phyloP scores from a whole-genome alignment of 441 rosid species.

The Metrosideros polymorpha region DNA sequence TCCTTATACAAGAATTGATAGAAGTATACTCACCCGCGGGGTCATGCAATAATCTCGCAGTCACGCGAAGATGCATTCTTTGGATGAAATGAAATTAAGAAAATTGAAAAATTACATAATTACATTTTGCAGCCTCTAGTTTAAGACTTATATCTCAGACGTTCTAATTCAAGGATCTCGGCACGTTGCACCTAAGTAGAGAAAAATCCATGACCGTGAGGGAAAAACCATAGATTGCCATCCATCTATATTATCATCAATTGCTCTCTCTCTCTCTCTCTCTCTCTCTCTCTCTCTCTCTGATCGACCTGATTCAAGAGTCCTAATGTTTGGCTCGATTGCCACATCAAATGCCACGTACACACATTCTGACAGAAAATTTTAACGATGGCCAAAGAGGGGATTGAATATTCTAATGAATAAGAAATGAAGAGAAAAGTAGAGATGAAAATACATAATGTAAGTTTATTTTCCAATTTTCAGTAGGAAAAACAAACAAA shows the following conservation, averaged over 20 bases:
- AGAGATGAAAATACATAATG: background rate
- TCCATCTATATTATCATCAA: background rate
- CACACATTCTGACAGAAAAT: rapidly evolving
- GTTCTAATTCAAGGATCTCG: too few relatives aligned
- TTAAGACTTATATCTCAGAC: too few relatives aligned
- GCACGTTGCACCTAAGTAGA: too few relatives aligned
- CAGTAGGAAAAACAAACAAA: background rate
- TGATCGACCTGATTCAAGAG: rapidly evolving
- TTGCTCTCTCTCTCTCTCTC: background rate
- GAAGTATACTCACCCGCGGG: too few relatives aligned
- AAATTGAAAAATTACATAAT: too few relatives aligned
- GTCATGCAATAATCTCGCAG: too few relatives aligned
- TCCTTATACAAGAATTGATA: too few relatives aligned
- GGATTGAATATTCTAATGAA: background rate
- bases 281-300: background rate
- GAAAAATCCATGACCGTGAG: background rate
- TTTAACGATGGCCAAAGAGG: background rate
- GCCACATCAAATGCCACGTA: background rate
- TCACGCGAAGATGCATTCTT: too few relatives aligned
- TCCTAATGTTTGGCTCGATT: background rate
- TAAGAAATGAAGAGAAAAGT: background rate
- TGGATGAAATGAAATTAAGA: too few relatives aligned
- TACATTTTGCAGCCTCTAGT: too few relatives aligned
- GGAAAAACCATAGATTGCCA: background rate
- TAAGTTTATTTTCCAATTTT: background rate